phyloP scores from a whole-genome alignment of 2,329 filamentous ascomycete species.

The Stenocarpella maydis region DNA sequence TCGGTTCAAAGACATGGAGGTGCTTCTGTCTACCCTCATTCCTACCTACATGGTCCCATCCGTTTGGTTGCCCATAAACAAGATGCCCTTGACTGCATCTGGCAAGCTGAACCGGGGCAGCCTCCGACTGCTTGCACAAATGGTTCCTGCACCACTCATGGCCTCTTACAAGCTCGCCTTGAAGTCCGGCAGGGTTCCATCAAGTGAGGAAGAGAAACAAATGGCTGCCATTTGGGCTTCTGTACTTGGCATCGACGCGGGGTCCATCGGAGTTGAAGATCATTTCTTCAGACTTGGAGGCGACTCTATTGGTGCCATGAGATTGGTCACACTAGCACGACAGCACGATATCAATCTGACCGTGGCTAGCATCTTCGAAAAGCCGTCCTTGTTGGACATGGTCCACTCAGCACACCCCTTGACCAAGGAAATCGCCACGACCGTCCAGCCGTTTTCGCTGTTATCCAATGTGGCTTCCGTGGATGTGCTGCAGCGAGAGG shows the following conservation, averaged over 20 bases:
- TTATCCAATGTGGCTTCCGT: background rate
- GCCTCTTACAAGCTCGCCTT: background rate
- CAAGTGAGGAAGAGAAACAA: constrained; percentile 49
- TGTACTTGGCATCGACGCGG: constrained; percentile 28
- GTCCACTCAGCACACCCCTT: background rate
- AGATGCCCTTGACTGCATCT: constrained; percentile 37
- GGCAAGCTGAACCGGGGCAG: constrained; percentile 38
- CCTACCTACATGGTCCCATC: constrained; percentile 34
- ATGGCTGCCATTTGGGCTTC: constrained; percentile 46
- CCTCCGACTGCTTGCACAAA: background rate
- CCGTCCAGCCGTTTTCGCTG: background rate
- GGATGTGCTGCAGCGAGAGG: background rate
- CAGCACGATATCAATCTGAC: constrained; percentile 50
- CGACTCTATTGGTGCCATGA: constrained; percentile 62
- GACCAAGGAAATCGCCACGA: background rate
- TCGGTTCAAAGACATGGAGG: background rate
- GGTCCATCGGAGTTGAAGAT: constrained; percentile 46
- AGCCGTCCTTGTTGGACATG: constrained; percentile 42
- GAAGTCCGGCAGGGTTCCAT: constrained; percentile 42
- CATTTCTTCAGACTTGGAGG: constrained; percentile 59
- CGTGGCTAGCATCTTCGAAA: constrained; percentile 56
- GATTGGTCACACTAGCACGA: constrained; percentile 54
- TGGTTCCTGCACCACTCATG: background rate
- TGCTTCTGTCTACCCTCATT: background rate
- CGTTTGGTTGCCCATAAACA: constrained; percentile 40